Base-by-base conservation (phyloP, 352 stramenopile genomes). In the Peronospora destructor region DNA sequence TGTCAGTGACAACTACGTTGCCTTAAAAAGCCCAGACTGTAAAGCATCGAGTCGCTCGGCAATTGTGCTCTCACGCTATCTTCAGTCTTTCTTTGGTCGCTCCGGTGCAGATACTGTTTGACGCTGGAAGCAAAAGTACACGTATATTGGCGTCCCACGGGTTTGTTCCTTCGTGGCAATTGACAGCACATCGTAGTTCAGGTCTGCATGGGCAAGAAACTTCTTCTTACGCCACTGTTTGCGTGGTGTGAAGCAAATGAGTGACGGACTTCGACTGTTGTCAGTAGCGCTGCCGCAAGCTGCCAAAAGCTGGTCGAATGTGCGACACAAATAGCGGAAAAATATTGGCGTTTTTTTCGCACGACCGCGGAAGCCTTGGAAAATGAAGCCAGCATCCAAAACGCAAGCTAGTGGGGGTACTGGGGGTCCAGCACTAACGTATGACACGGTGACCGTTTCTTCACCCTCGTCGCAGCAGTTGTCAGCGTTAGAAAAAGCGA, bases 151-250 rank as follows among this genome's bases (percentile, higher is more conserved):
- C n/a, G 60, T 61, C 1, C 29, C 48, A 39, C 30, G 34, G 5
- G 46, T 51, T 17, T 66, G 40, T 9, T 66, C 47, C 14, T 34
- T 39, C 2, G 42, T 50, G 0, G 39, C 45, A 4, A 72, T 28
- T 19, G 62, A 61, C 23, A 66, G 60, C 9, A 76, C 45, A 8
- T 65, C 51, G 17, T 66, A 78, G 7, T 37, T 43, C 7, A 80
- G 52, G 6, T 55, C 43, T 6, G 49, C 23, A 30, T 83, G 75
- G 0, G 67, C 54, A 12, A 87, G 35, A 30, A 70, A 87, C 21
- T 83, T 72, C 39, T 71, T 64, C 35, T 80, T 81, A 33, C 73
- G 69, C 76, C 76, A 87, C 28, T 80, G 73, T 47, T 84, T 87
- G 17, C 73, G 61, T 14, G 68, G 67, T 2, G 73, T 77, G 3